Base-by-base conservation (phyloP, 257 asterid species). In the Ilex asprella region DNA sequence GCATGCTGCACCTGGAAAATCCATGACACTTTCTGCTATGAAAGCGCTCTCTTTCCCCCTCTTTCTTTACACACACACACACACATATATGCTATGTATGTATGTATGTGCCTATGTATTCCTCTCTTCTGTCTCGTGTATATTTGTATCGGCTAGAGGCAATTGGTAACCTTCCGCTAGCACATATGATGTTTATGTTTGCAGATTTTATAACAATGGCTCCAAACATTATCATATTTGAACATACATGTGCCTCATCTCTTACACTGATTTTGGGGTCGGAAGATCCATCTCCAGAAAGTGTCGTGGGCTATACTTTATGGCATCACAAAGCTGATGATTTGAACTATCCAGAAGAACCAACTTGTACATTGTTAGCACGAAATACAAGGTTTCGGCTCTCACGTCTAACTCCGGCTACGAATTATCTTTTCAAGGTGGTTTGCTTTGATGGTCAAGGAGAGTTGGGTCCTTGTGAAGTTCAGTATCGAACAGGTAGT, bases 291-390 rank as follows among this genome's bases (percentile, higher is more conserved):
- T 55, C 76, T 56, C 31, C 31, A 58, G 76, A 67, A 60, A 21
- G 27, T 21, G 27, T 21, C 1, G 70, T 67, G 13, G 59, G 75
- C 32, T 74, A 67, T 65, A 67, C 71, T 31, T 54, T 89, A 61
- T 89, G 97, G 97, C 88, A 86, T 65, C 81, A 94, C 30, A 87
- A 81, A 71, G 83, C 77, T 29, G 79, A 70, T 57, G 95, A 83
- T 30, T 49, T 47, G 54, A 74, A 66, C 62, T 89, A 84, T 65
- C 90, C 92, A 3, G 32, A 69, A 15, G 81, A 87, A 53, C 90
- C 95, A 53, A 79, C 85, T 56, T 73, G 88, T 70, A 83, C 82
- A 58, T 67, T 85, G 72, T 84, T 79, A 30, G 63, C 75, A 30
- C 86, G 89, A 1, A 76, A 60, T 56, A 70, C 85, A 13, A 81